Percentiles rank a stretch among this genome's conserved stretches.
phyloP scores from a whole-genome alignment of 495 filamentous ascomycete genomes.

The Rhizodiscina lignyota region DNA sequence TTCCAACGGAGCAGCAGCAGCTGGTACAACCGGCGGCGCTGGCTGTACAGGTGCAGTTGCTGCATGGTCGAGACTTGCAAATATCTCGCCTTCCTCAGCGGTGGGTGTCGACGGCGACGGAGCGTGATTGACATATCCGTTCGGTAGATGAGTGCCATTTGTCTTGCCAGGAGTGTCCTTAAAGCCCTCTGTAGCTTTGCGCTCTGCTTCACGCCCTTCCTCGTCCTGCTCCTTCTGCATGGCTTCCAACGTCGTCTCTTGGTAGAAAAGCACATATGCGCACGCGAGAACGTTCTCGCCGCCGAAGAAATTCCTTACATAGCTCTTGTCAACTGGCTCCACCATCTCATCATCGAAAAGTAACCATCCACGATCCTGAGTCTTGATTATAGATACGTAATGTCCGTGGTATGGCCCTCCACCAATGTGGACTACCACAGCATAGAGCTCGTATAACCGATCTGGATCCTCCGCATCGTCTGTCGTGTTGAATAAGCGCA shows the following conservation, averaged over 20 bases:
- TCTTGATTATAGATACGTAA: conserved; percentile 96
- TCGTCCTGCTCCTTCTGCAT: conserved; percentile 68
- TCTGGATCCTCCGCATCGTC: conserved; percentile 94
- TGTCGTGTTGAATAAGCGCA: conserved; percentile 94
- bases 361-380: conserved; percentile 86
- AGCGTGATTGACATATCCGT: conserved; percentile 4
- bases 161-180: conserved; percentile 14
- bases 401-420: conserved; percentile 97
- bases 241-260: conserved; percentile 85
- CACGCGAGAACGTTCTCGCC: conserved; percentile 82
- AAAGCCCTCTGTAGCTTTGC: conserved; percentile 25
- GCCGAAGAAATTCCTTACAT: conserved; percentile 95
- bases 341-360: conserved; percentile 98
- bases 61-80: conserved; percentile 38
- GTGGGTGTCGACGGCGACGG: conserved; percentile 20
- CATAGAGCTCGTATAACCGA: conserved; percentile 89
- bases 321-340: conserved; percentile 90
- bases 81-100: conserved; percentile 33
- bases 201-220: conserved; percentile 51
- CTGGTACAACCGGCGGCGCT: conserved; percentile 11
- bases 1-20: conserved; percentile 15
- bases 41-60: conserved; percentile 38
- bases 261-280: conserved; percentile 95
- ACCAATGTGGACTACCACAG: conserved; percentile 96
- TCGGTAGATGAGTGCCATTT: conserved; percentile 3